Conservation (phyloP, 2,329 filamentous ascomycete species). For the Ophiostoma sp. region DNA sequence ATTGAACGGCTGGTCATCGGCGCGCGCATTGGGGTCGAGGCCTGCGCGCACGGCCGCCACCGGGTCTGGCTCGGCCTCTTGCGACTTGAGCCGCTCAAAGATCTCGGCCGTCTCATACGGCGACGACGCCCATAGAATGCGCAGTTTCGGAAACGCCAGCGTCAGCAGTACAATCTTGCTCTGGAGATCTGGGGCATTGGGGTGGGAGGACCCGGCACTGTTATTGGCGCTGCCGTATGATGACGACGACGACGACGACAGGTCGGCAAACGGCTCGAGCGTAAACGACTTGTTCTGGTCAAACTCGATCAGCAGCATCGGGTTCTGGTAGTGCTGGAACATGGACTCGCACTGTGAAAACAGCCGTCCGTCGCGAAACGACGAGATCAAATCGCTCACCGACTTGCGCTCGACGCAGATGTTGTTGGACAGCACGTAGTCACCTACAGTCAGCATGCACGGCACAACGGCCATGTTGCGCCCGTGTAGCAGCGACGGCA, state of each 20-base stretch:
- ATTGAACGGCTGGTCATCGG: conserved; percentile 67
- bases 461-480: conserved; percentile 83
- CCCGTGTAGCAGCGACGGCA: conserved; percentile 86
- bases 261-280: conserved; percentile 71
- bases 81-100: conserved; percentile 86
- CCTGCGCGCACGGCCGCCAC: conserved; percentile 79
- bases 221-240: background rate
- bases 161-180: conserved; percentile 88
- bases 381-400: conserved; percentile 82
- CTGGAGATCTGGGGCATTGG: conserved; percentile 72
- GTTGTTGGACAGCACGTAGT: conserved; percentile 86
- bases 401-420: conserved; percentile 96
- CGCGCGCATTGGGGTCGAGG: conserved; percentile 57
- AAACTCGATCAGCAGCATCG: conserved; percentile 95
- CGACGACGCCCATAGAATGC: conserved; percentile 88
- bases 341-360: conserved; percentile 91
- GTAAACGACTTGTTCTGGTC: conserved; percentile 97
- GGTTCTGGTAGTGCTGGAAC: conserved; percentile 83
- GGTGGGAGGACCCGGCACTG: conserved; percentile 39
- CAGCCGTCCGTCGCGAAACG: conserved; percentile 83
- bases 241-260: conserved; percentile 35
- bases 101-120: conserved; percentile 97
- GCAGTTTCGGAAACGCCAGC: conserved; percentile 80
- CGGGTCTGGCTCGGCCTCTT: conserved; percentile 85
- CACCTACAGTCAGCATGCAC: conserved; percentile 92